Evolutionary conservation across 805 yeast genomes (phyloP).

Genomic region (Ogataea henricii): DNA sequence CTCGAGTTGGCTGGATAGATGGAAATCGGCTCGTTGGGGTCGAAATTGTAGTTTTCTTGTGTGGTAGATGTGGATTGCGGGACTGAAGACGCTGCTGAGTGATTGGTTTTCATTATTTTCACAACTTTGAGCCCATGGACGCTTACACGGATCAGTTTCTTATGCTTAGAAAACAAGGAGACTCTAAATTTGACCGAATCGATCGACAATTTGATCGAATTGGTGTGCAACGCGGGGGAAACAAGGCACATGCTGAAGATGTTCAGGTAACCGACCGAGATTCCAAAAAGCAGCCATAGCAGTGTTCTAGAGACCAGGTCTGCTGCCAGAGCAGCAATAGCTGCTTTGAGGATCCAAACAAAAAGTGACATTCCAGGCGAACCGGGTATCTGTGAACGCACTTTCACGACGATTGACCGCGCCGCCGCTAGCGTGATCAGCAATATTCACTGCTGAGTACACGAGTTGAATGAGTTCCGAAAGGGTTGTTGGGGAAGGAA

Average conservation of each 20-base stretch:
- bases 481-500: too few species aligned
- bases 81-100: neutral
- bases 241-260: conserved; percentile 28
- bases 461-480: too few species aligned
- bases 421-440: too few species aligned
- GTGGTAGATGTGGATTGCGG: neutral
- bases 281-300: conserved; percentile 22
- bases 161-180: conserved; percentile 13
- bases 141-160: conserved; percentile 17
- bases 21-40: conserved; percentile 21
- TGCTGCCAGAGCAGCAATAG: neutral
- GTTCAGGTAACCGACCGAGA: conserved; percentile 32
- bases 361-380: neutral
- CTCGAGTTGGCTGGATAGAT: conserved; percentile 19
- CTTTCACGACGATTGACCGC: too few species aligned
- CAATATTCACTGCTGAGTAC: too few species aligned
- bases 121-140: conserved; percentile 9
- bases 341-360: neutral
- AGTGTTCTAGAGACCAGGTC: conserved; percentile 2
- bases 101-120: neutral
- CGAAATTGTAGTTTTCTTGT: conserved; percentile 9
- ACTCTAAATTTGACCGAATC: conserved; percentile 14
- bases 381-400: neutral
- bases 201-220: conserved; percentile 7
- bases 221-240: conserved; percentile 15